Conservation (phyloP, 2,329 filamentous ascomycete genomes). For the Arthrinium puccinioides region DNA sequence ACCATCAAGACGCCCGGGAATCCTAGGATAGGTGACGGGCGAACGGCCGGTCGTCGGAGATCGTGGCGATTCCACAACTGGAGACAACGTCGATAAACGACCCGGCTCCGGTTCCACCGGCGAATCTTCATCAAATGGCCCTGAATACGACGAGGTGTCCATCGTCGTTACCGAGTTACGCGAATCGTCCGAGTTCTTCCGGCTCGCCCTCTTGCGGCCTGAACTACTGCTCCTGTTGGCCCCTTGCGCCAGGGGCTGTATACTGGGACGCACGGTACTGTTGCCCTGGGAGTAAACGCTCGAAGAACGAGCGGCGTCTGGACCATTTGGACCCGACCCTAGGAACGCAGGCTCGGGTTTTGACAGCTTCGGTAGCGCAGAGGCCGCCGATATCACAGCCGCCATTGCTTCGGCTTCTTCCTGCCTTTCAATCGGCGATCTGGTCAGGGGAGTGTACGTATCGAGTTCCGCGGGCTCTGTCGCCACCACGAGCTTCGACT, state of each 20-base stretch:
- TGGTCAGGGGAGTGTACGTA: conserved; percentile 21
- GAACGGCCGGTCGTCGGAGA: conserved; percentile 21
- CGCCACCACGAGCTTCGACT: conserved; percentile 12
- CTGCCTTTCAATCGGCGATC: conserved; percentile 19
- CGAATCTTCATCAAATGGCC: conserved; percentile 22
- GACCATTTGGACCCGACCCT: too few relatives aligned
- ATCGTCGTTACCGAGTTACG: conserved; percentile 31
- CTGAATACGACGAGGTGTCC: conserved; percentile 15
- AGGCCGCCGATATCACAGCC: conserved; percentile 13
- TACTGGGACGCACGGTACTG: conserved; percentile 10
- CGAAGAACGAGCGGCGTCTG: conserved; percentile 23
- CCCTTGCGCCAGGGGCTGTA: conserved; percentile 7
- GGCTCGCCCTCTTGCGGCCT: conserved; percentile 11
- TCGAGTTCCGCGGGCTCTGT: conserved; percentile 17
- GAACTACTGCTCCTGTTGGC: conserved; percentile 11
- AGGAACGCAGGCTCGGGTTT: conserved; percentile 22
- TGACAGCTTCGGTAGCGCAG: conserved; percentile 12
- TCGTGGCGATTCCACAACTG: conserved; percentile 39
- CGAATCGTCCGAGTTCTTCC: conserved; percentile 21
- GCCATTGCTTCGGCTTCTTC: conserved; percentile 17
- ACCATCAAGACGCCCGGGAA: conserved; percentile 18
- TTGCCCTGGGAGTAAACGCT: conserved; percentile 30
- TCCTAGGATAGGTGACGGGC: conserved; percentile 23
- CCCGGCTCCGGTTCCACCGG: conserved; percentile 21
- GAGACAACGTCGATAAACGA: conserved; percentile 32